Conservation (phyloP, 352 stramenopile species). For the Globisporangium uncinulatum region DNA sequence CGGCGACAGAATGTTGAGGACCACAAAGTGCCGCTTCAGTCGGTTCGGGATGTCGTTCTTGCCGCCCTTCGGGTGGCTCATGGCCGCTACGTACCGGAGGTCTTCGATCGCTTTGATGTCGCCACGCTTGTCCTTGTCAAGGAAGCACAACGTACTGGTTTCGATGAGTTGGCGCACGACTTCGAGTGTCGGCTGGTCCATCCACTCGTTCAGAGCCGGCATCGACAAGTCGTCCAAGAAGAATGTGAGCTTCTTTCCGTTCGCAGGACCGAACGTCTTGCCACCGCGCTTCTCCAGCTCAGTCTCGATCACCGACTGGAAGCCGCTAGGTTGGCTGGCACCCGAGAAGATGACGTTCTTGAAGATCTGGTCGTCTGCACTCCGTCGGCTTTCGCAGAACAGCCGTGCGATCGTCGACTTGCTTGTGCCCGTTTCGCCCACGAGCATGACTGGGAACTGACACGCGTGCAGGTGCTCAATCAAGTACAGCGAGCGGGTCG, state of each 20-base stretch:
- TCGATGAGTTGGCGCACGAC: slow-evolving; percentile 69
- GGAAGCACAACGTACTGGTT: slow-evolving; percentile 61
- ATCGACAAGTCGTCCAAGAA: slow-evolving; percentile 79
- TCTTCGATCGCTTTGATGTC: slow-evolving; percentile 77
- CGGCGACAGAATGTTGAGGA: slow-evolving; percentile 78
- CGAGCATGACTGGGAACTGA: slow-evolving; percentile 70
- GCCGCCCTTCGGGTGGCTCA: slow-evolving; percentile 47
- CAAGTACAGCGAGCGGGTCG: slow-evolving; percentile 58
- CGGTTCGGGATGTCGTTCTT: slow-evolving; percentile 87
- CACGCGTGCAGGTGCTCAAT: slow-evolving; percentile 52
- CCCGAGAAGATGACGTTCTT: slow-evolving; percentile 90
- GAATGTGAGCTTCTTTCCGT: slow-evolving; percentile 68
- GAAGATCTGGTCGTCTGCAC: slow-evolving; percentile 41
- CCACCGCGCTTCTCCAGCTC: slow-evolving; percentile 78
- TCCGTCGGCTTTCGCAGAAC: slow-evolving; percentile 50
- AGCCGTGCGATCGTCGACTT: slow-evolving; percentile 83
- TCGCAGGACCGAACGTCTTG: slow-evolving; percentile 70
- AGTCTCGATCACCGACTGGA: slow-evolving; percentile 69
- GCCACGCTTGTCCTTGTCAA: slow-evolving; percentile 80
- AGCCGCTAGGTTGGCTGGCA: slow-evolving; percentile 66
- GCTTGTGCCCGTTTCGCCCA: slow-evolving; percentile 79
- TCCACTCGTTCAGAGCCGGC: slow-evolving; percentile 65
- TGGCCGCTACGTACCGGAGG: slow-evolving; percentile 56
- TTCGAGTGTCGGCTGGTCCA: slow-evolving; percentile 73
- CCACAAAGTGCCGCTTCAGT: slow-evolving; percentile 88